These are phyloP conservation scores for Paxillus rubicundulus DNA, from an alignment of 768 basidiomycete genomes.

Conservation along the genomic window DNA sequence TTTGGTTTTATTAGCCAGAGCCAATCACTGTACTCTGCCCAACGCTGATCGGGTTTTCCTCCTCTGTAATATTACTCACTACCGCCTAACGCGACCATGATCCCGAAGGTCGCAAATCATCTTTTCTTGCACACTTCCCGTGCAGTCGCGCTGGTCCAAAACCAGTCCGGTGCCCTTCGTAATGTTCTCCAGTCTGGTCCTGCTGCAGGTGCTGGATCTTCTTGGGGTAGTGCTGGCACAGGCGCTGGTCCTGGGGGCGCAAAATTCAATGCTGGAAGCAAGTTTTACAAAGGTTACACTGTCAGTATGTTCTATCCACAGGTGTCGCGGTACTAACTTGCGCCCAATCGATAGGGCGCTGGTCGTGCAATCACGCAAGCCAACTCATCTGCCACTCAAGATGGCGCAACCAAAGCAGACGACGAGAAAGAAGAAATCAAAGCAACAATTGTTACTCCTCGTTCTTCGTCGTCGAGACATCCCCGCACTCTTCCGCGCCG, in stretches of 20 bases:
- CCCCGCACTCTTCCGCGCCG: conserved; percentile 52
- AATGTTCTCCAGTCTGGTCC: conserved; percentile 69
- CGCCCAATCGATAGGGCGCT: conserved; percentile 46
- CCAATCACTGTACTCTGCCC: too few relatives aligned
- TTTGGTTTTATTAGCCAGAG: conserved; percentile 21
- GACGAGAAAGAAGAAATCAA: conserved; percentile 61
- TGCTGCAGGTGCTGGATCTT: conserved; percentile 45
- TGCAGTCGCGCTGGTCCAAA: conserved; percentile 73
- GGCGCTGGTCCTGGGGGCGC: conserved; percentile 65
- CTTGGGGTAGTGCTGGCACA: conserved; percentile 51
- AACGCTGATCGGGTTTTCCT: too few relatives aligned
- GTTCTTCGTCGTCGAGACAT: conserved; percentile 29
- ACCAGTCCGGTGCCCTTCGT: conserved; percentile 64
- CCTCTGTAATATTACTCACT: neutral
- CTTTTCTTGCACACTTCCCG: conserved; percentile 74
- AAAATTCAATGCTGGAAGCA: conserved; percentile 68
- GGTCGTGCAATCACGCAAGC: conserved; percentile 74
- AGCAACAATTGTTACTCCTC: conserved; percentile 29
- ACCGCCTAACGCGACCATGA: conserved; percentile 44
- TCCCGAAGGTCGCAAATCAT: conserved; percentile 81
- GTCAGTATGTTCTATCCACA: conserved; percentile 38
- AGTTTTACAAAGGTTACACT: conserved; percentile 66
- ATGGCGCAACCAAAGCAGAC: conserved; percentile 42
- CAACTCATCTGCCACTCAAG: conserved; percentile 56
- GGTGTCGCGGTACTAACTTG: conserved; percentile 2